These are phyloP conservation scores for Aspergillus chevalieri DNA, from an alignment of 2,329 filamentous ascomycete species.

Conservation along the genomic window DNA sequence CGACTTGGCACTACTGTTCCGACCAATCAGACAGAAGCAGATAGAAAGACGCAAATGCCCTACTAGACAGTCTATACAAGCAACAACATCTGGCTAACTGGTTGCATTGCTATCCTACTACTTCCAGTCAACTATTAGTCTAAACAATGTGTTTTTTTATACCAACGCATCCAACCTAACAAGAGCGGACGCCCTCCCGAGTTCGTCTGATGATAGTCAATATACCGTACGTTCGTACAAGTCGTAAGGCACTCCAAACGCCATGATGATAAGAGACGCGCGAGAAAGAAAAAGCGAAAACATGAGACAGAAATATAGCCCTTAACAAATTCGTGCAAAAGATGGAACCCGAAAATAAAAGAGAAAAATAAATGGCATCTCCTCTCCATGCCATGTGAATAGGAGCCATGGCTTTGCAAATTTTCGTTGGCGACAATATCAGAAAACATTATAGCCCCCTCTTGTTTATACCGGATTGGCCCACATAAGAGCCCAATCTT, in stretches of 20 bases:
- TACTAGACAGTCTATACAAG: not conserved
- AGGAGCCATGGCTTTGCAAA: not conserved
- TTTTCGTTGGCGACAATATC: not conserved
- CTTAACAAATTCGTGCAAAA: not conserved
- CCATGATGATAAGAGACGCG: constrained; percentile 14
- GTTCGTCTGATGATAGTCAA: not conserved
- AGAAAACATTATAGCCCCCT: not conserved
- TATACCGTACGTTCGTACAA: constrained; percentile 17
- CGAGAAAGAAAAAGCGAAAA: constrained; percentile 6
- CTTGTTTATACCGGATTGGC: not conserved
- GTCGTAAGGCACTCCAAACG: constrained; percentile 24
- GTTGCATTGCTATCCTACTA: not conserved
- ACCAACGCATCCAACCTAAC: not conserved
- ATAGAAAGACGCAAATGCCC: not conserved
- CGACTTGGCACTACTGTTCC: not conserved
- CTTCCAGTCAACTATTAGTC: not conserved
- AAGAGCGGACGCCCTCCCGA: too few species aligned
- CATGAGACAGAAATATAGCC: not conserved
- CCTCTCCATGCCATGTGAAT: constrained; percentile 4
- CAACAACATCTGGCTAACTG: too few species aligned
- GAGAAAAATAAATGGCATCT: constrained; percentile 8
- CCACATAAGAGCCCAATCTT: not conserved
- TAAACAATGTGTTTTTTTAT: not conserved
- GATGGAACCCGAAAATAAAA: constrained; percentile 4
- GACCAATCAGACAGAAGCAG: not conserved